phyloP scores from a whole-genome alignment of 176 grass and related monocot species.

The Dendrocalamus sinicus region DNA sequence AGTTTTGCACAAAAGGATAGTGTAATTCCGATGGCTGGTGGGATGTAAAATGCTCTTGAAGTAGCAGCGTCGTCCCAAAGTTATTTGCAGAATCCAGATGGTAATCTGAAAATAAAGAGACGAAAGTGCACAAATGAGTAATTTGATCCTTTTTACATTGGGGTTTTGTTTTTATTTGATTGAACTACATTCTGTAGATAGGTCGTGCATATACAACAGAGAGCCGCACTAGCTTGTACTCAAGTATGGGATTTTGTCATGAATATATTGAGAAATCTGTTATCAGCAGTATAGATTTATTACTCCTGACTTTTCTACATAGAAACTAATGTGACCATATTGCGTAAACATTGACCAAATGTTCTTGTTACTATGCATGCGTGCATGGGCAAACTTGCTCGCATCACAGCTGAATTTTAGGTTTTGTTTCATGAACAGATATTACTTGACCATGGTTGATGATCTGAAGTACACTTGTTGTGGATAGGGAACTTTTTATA shows the following conservation, averaged over 20 bases:
- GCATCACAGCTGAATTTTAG: no score
- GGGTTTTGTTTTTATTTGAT: neutral
- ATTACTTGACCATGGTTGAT: no score
- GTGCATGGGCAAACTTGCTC: neutral
- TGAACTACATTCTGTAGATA: neutral
- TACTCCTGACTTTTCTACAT: no score
- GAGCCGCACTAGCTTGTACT: neutral
- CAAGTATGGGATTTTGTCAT: no score
- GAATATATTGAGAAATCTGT: no score
- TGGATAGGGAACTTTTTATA: no score
- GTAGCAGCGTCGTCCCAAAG: neutral
- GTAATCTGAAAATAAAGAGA: conserved; percentile 24
- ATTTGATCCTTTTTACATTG: neutral
- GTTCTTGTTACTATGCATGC: conserved; percentile 1
- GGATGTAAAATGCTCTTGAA: conserved; percentile 13
- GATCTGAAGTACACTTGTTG: no score
- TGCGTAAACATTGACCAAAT: neutral
- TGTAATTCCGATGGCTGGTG: conserved; percentile 18
- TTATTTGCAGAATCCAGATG: neutral
- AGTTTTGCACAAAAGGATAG: neutral
- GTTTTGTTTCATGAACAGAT: no score
- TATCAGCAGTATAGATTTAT: no score
- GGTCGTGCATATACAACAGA: conserved; percentile 2
- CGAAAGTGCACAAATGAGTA: conserved; percentile 12
- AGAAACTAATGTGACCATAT: neutral